Base-by-base conservation (phyloP, 2,329 filamentous ascomycete genomes). In the Ascochyta clinopodiicola region DNA sequence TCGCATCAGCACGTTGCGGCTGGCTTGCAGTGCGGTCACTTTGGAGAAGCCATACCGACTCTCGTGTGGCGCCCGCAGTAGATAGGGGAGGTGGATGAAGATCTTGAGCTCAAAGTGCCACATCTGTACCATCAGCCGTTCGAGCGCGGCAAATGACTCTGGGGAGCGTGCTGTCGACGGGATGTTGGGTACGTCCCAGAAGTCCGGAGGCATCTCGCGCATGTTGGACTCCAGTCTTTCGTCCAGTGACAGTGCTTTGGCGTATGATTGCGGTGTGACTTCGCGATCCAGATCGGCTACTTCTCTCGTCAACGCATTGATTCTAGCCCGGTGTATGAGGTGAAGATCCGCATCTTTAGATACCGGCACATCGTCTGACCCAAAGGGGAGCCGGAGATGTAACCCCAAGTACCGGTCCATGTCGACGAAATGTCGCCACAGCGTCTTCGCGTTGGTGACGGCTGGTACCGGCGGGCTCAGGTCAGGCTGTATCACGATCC, bases 101-200 rank as follows among this genome's bases (percentile, higher is more conserved):
- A 74, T 66, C 53, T 74, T 74, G 49, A 72, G 58, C 38, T 74
- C 66, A 49, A 74, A 74, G 48, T 74, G 71, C 68, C 67, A 74
- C 48, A 74, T 67, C 37, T 75, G 71, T 13, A 71, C 67, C 46
- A 73, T 67, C 19, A 74, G 40, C 27, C 70, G 58, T 24, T 74
- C 67, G 8, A 74, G 44, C 2, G 67, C 63, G 4, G 60, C 63
- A 12, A 56, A 64, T 3, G 66, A 71, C 45, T 72, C 71, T 0
- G 66, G 60, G 5, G 70, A 68, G 13, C 67, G 66, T 38, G 70
- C 70, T 7, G 71, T 73, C 1, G 69, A 63, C 3, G 71, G 70
- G 9, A 75, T 64, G 35, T 73, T 74, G 2, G 72, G 72, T 3
- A 74, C 70, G 29, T 74, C 71, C 72, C 72, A 75, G 40, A 73